Base-by-base conservation (phyloP, 805 yeast genomes). In the Yamadazyma laniorum region DNA sequence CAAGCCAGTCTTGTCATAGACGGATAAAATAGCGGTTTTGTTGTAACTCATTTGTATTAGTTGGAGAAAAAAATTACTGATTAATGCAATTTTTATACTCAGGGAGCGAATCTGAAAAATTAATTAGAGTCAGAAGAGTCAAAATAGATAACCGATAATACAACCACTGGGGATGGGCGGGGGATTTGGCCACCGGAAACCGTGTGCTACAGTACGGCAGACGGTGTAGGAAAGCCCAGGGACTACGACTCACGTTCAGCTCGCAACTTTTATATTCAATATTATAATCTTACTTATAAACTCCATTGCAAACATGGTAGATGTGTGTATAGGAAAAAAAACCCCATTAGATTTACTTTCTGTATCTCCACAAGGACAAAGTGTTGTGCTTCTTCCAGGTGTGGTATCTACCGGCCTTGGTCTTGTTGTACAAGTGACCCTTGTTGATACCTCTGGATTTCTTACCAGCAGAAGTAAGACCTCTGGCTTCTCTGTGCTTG, bases 361-460 rank as follows among this genome's bases (percentile, higher is more conserved):
- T 89, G 96, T 91, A 91, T 85, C 99, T 87, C 99, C 99, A 91
- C 77, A 91, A 77, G 59, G 95, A 85, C 70, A 91, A 81, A 63
- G 99, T 93, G 93, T 91, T 93, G 80, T 91, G 89, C 74, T 80
- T 86, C 88, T 91, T 93, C 99, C 99, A 91, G 79, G 91, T 93
- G 88, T 91, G 95, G 75, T 95, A 86, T 79, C 97, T 89, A 72
- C 99, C 99, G 64, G 96, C 89, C 64, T 75, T 73, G 81, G 98
- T 91, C 84, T 91, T 89, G 96, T 84, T 80, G 96, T 65, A 93
- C 74, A 79, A 78, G 91, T 93, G 99, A 74, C 99, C 99, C 87
- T 91, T 93, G 95, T 90, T 89, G 83, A 93, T 88, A 87, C 99
- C 99, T 83, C 99, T 86, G 76, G 95, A 88, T 76, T 89, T 85